Base-by-base conservation (phyloP, 2,329 filamentous ascomycete species). In the Botrytis fragariae region DNA sequence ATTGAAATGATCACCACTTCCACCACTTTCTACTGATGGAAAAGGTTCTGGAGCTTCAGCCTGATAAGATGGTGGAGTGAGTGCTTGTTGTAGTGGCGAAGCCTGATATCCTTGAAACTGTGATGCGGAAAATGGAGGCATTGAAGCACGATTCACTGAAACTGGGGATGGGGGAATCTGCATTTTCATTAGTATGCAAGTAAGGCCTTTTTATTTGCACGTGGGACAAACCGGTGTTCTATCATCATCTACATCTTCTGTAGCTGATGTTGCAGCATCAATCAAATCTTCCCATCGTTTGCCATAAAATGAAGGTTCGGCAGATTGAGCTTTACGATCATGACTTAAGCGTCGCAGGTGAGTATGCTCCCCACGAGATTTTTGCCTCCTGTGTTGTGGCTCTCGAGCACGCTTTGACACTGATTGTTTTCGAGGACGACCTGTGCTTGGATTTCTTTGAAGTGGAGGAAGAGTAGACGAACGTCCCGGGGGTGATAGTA, bases 211-310 rank as follows among this genome's bases (percentile, higher is more conserved):
- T 9, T 44, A 57, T 59, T 16, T 16, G 16, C 32, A 20, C 37
- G 25, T 7, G 22, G 22, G 39, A 87, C 91, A 86, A 88, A 97
- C 93, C 80, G 93, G 93, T 81, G 93, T 97, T 81, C 95, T 89
- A 82, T 97, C 95, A 80, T 95, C 94, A 81, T 97, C 94, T 80
- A 96, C 88, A 79, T 92, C 95, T 84, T 97, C 95, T 4, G 94
- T 97, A 42, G 95, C 94, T 75, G 94, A 97, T 45, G 95, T 94
- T 72, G 93, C 95, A 70, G 95, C 95, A 83, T 98, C 95, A 77
- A 98, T 97, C 74, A 98, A 87, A 82, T 98, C 95, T 83, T 97
- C 94, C 96, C 95, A 98, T 79, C 95, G 88, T 84, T 96, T 97
- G 77, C 93, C 94, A 29, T 72, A 72, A 45, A 79, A 71, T 73